Evolutionary conservation across 352 stramenopile genomes (phyloP).

Genomic region (Hyaloperonospora brassicae): DNA sequence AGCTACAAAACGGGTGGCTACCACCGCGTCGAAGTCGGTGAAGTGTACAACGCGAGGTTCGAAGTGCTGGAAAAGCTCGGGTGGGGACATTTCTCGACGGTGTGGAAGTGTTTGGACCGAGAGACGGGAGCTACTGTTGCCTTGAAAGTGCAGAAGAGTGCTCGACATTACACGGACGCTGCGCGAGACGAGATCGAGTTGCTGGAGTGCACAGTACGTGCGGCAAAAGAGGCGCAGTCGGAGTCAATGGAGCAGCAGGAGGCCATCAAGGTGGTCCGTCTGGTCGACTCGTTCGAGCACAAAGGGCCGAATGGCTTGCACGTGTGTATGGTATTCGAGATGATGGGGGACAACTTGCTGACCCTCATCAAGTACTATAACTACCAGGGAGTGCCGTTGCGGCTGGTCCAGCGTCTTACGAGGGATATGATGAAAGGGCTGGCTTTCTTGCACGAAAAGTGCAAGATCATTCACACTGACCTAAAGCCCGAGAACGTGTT

Average conservation of each 20-base stretch:
- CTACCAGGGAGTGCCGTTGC: conserved; percentile 95
- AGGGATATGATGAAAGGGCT: conserved; percentile 93
- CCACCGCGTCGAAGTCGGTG: conserved; percentile 89
- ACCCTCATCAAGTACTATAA: conserved; percentile 99
- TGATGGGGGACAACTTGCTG: conserved; percentile 97
- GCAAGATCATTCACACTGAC: conserved; percentile 99
- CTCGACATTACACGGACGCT: conserved; percentile 96
- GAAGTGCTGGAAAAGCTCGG: conserved; percentile 97
- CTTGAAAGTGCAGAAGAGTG: conserved; percentile 97
- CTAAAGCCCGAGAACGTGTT: conserved; percentile 99
- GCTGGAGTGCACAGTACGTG: conserved; percentile 85
- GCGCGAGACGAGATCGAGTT: conserved; percentile 98
- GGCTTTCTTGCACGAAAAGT: conserved; percentile 96
- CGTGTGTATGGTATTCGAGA: conserved; percentile 99
- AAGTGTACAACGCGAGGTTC: conserved; percentile 91
- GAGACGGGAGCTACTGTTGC: conserved; percentile 84
- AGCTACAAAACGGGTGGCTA: conserved; percentile 97
- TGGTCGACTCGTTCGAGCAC: conserved; percentile 95
- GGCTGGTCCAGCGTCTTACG: conserved; percentile 91
- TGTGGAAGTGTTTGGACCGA: conserved; percentile 96
- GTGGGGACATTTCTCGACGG: conserved; percentile 99
- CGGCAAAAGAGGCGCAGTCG: conserved; percentile 21
- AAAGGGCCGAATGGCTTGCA: conserved; percentile 91
- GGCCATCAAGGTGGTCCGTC: conserved; percentile 47
- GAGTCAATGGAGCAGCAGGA: conserved; percentile 16